Evolutionary conservation across 331 rosid species (phyloP).

Genomic region (Pyrus hybrid): DNA sequence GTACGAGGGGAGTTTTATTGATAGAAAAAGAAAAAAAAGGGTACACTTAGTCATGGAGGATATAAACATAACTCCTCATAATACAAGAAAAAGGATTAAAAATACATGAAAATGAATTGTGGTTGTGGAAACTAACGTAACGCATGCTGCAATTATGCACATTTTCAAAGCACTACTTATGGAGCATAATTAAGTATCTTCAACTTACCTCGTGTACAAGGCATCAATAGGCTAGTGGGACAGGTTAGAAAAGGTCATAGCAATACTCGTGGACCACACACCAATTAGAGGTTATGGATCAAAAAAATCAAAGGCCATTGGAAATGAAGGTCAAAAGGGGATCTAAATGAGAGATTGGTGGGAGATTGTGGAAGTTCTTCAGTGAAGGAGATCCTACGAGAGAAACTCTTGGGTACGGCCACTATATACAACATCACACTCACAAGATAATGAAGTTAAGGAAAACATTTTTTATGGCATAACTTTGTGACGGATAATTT

Average conservation of each 20-base stretch:
- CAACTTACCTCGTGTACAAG: not conserved
- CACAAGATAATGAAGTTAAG: not conserved
- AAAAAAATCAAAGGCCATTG: not conserved
- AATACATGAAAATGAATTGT: too few species aligned
- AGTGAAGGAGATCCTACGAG: not conserved
- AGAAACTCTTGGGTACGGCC: not conserved
- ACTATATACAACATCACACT: not conserved
- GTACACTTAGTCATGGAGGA: too few species aligned
- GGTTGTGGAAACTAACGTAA: too few species aligned
- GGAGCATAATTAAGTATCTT: not conserved
- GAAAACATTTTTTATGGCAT: too few species aligned
- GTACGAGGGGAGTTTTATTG: too few species aligned
- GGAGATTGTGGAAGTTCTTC: not conserved
- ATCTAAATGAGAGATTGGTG: not conserved
- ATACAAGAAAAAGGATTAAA: too few species aligned
- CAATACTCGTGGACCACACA: not conserved
- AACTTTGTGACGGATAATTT: not conserved
- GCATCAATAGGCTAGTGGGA: not conserved
- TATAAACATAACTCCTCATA: too few species aligned
- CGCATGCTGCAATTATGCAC: not conserved
- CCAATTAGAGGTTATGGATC: not conserved
- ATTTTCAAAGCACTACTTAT: not conserved
- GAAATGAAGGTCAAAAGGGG: not conserved
- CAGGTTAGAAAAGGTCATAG: not conserved
- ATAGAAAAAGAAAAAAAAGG: too few species aligned